These are phyloP conservation scores for Starmerella geochares DNA, from an alignment of 805 yeast genomes.

Conservation along the genomic window DNA sequence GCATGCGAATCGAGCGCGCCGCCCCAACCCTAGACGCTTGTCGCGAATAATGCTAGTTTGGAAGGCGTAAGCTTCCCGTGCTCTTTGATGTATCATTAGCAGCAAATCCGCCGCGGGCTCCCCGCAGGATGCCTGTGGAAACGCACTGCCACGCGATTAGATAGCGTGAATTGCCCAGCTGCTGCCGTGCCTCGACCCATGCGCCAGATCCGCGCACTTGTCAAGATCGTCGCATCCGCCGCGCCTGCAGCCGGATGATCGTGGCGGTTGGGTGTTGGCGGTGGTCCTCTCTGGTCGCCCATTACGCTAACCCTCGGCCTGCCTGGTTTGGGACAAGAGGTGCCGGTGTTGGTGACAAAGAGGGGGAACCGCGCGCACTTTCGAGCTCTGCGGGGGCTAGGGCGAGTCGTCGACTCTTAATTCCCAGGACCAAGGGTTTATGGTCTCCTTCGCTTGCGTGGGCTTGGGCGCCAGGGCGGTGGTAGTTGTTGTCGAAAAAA, in stretches of 20 bases:
- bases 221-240: background rate
- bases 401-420: background rate
- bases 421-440: constrained; percentile 8
- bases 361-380: background rate
- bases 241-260: background rate
- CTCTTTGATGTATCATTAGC: too few species aligned
- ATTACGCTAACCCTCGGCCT: background rate
- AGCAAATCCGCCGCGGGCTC: too few species aligned
- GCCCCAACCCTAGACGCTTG: too few species aligned
- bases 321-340: constrained; percentile 1
- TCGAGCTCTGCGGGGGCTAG: background rate
- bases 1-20: too few species aligned
- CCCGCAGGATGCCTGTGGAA: too few species aligned
- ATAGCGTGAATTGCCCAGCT: too few species aligned
- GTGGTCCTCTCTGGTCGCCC: background rate
- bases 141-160: too few species aligned
- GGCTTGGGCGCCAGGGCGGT: constrained; percentile 9
- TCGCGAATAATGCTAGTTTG: too few species aligned
- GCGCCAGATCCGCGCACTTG: background rate
- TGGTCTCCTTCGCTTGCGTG: constrained; percentile 7
- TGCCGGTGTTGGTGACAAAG: background rate
- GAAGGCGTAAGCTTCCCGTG: too few species aligned
- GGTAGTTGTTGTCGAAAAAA: constrained; percentile 6
- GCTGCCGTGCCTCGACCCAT: background rate
- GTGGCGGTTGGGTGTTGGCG: background rate